Base-by-base conservation (phyloP, 2,329 filamentous ascomycete genomes). In the Monilinia vaccinii-corymbosi region DNA sequence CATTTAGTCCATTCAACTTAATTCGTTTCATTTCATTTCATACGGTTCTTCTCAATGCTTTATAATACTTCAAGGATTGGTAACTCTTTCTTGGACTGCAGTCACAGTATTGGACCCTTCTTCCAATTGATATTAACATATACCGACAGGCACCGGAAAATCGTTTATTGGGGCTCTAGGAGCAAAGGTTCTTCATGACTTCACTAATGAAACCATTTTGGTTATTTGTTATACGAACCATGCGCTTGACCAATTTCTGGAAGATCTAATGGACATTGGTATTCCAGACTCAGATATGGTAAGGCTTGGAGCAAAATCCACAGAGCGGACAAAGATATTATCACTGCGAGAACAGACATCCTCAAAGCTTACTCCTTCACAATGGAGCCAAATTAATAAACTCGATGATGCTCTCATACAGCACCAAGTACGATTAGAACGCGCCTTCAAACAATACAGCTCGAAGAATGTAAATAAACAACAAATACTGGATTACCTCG, bases 141-240 rank as follows among this genome's bases (percentile, higher is more conserved):
- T 53, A 58, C 51, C 42, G 48, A 23, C 49, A 85, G 84, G 86
- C 0, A 91, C 87, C 0, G 88, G 88, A 1, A 92, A 92, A 65
- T 89, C 86, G 0, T 89, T 89, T 63, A 79, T 89, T 3, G 88
- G 88, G 0, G 83, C 86, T 0, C 73, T 87, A 2, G 74, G 86
- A 1, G 79, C 82, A 0, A 84, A 84, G 56, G 71, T 76, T 0
- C 68, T 91, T 0, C 72, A 83, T 23, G 69, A 80, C 0, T 66
- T 76, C 6, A 82, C 80, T 0, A 23, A 65, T 0, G 74, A 80
- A 32, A 80, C 70, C 0, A 79, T 91, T 0, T 74, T 92, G 0
- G 80, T 91, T 0, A 70, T 88, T 2, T 84, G 81, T 31, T 90
- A 83, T 60, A 90, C 86, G 0, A 87, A 89, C 56, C 85, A 88